phyloP scores from a whole-genome alignment of 2,329 filamentous ascomycete genomes.

The Penicillium sp. region DNA sequence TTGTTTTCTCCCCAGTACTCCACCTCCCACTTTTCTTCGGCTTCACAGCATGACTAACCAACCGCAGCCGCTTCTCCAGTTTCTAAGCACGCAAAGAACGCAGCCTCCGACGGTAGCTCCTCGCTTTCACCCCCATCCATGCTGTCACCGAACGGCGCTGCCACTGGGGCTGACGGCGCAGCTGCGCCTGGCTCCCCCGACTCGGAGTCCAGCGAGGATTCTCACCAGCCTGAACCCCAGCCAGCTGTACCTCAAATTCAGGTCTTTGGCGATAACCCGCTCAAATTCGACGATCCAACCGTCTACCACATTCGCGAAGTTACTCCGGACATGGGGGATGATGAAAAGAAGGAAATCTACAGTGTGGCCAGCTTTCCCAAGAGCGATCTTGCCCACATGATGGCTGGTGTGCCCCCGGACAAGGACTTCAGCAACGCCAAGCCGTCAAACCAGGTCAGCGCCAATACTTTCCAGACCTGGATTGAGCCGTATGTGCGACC shows the following conservation, averaged over 20 bases:
- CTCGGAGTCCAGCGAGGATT: conserved; percentile 62
- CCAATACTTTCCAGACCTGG: conserved; percentile 88
- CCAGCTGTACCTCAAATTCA: conserved; percentile 72
- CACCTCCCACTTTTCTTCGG: conserved; percentile 19
- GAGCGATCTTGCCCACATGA: conserved; percentile 78
- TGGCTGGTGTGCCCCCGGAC: conserved; percentile 86
- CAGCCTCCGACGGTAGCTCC: conserved; percentile 42
- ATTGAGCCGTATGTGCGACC: conserved; percentile 89
- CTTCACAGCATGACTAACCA: conserved; percentile 21
- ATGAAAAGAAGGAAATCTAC: conserved; percentile 86
- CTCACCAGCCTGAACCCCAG: conserved; percentile 63
- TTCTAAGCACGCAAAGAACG: conserved; percentile 45
- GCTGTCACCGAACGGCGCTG: conserved; percentile 47
- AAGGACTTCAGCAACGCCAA: conserved; percentile 96
- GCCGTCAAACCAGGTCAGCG: conserved; percentile 90
- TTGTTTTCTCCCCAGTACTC: conserved; percentile 12
- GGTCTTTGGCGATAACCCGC: conserved; percentile 89
- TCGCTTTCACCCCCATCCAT: conserved; percentile 48
- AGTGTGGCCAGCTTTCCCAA: conserved; percentile 83
- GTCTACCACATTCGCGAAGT: conserved; percentile 88
- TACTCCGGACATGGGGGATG: conserved; percentile 73
- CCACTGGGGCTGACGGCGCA: conserved; percentile 60
- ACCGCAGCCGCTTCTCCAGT: conserved; percentile 40
- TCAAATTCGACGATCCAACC: conserved; percentile 87
- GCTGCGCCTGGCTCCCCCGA: conserved; percentile 65